Base-by-base conservation (phyloP, 2,329 filamentous ascomycete genomes). In the Meredithiella fracta region DNA sequence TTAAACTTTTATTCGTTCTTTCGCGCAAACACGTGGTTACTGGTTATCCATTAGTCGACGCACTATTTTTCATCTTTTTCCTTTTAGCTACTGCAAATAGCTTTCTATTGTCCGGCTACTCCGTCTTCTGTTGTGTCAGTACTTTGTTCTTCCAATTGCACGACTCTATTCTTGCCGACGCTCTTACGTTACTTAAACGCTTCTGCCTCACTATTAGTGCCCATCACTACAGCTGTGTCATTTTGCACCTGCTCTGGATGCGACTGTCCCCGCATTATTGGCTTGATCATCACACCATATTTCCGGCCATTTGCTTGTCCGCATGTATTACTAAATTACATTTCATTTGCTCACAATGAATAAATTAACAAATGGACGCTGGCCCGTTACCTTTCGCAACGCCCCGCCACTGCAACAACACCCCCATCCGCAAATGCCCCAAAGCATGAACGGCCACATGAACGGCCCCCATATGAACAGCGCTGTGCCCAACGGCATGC, bases 291-390 rank as follows among this genome's bases (percentile, higher is more conserved):
- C 51, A 22, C 23, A 25, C 40, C 42, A 25, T 58, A 23, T 44
- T 51, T 57, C 31, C 20, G 25, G 25, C 11, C 26, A 51, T 23
- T 44, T 17, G 31, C 40, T 58, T 23, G 51, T 29, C 51, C 58
- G 52, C 51, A 59, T 57, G 58, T 53, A 51, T 55, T 40, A 51
- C 17, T 38, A 52, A 29, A 44, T 22, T 17, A 8, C n/a, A 11
- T 31, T 38, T 52, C 26, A 17, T 34, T 51, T 44, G 53, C 50
- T 60, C 75, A 80, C 65, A 66, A 83, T 83, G 80, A 83, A 83
- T 72, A 83, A 83, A 71, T 69, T 83, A 69, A 77, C 78, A 68
- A 82, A 81, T 66, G 82, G 83, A 79, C 78, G 80, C 74, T 83
- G 80, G 80, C 77, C 78, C 67, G 79, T 82, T 70, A 76, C 29